phyloP scores from a whole-genome alignment of 75 land plant genomes.

The Picea sitchensis region DNA sequence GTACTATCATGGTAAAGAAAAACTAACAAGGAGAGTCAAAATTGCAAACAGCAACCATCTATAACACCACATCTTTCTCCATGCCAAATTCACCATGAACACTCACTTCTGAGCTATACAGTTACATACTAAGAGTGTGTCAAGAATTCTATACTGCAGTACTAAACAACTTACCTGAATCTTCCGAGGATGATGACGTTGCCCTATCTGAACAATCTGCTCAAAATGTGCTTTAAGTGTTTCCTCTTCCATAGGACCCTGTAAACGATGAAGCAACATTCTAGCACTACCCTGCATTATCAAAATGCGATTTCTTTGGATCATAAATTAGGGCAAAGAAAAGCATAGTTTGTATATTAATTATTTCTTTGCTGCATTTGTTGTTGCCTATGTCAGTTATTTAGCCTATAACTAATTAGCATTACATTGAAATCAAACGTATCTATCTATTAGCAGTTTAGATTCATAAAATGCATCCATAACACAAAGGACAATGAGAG shows the following conservation, averaged over 20 bases:
- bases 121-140: too few relatives aligned
- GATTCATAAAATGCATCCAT: neutral
- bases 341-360: neutral
- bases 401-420: neutral
- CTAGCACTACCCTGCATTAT: conserved; percentile 78
- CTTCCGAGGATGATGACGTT: conserved; percentile 37
- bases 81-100: neutral
- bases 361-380: neutral
- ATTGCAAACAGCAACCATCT: neutral
- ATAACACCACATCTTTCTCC: neutral
- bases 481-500: neutral
- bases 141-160: neutral
- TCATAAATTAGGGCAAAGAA: conserved; percentile 4
- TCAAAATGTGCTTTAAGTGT: conserved; percentile 79
- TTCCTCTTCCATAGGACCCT: conserved; percentile 84
- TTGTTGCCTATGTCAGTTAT: neutral
- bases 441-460: neutral
- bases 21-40: neutral
- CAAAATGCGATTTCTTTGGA: conserved; percentile 9
- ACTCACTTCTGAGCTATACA: too few relatives aligned
- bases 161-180: conserved; percentile 32
- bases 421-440: neutral
- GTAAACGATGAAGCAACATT: conserved; percentile 75
- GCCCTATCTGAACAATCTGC: conserved; percentile 58
- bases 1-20: neutral